phyloP scores from a whole-genome alignment of 805 yeast genomes.

The Teunomyces barrocoloradensis region DNA sequence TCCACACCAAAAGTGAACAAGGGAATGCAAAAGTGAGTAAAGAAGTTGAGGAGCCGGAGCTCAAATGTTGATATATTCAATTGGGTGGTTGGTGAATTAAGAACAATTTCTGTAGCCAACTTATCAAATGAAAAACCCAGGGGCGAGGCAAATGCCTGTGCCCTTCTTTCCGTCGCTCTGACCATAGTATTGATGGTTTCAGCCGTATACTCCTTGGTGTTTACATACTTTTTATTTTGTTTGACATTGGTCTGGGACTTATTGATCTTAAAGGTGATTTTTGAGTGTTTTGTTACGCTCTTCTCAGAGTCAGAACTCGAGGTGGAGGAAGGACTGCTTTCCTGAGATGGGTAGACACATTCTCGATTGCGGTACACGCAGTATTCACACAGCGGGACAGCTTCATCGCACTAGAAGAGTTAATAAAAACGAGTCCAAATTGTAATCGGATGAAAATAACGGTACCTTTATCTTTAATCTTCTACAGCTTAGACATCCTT shows the following conservation, averaged over 20 bases:
- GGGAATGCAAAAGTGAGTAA: constrained; percentile 26
- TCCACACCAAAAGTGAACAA: constrained; percentile 24
- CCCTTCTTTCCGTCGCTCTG: not conserved
- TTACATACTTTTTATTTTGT: not conserved
- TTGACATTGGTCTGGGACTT: not conserved
- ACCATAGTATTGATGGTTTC: not conserved
- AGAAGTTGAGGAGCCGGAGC: constrained; percentile 24
- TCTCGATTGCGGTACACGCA: constrained; percentile 25
- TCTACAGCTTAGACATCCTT: constrained; percentile 32
- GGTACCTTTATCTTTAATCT: constrained; percentile 29
- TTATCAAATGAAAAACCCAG: constrained; percentile 2
- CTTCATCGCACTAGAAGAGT: constrained; percentile 29
- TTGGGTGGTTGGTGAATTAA: constrained; percentile 19
- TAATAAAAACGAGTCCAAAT: constrained; percentile 8
- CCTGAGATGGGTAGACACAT: constrained; percentile 20
- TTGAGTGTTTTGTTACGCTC: not conserved
- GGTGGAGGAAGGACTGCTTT: not conserved
- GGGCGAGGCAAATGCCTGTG: not conserved
- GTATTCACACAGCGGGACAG: constrained; percentile 32
- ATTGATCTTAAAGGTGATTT: not conserved
- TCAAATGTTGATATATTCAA: constrained; percentile 22
- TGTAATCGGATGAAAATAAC: constrained; percentile 8
- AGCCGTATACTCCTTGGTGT: not conserved
- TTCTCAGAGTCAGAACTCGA: not conserved
- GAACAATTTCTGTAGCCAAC: not conserved